These are phyloP conservation scores for Jacaranda copaia DNA, from an alignment of 257 asterid species.

Conservation along the genomic window DNA sequence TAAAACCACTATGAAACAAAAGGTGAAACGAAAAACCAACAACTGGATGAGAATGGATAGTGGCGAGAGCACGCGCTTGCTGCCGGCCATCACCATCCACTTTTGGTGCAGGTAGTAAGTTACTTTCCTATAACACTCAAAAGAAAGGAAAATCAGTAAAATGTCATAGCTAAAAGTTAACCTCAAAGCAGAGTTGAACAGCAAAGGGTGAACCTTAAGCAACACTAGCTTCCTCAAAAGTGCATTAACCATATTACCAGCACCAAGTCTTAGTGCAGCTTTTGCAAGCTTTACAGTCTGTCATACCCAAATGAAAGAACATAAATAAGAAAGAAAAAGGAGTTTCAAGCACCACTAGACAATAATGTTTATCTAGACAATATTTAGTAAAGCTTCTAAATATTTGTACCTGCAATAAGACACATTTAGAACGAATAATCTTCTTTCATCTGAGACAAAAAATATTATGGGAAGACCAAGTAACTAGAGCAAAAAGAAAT, in stretches of 20 bases:
- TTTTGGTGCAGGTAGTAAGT: conserved; percentile 74
- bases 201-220: conserved; percentile 65
- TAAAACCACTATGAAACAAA: neutral
- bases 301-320: conserved; percentile 31
- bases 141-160: conserved; percentile 34
- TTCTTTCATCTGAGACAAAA: neutral
- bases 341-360: conserved; percentile 30
- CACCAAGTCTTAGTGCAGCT: conserved; percentile 90
- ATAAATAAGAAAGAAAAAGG: conserved; percentile 31
- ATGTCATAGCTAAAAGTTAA: conserved; percentile 26
- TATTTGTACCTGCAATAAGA: neutral
- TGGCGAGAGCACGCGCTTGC: conserved; percentile 94
- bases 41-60: conserved; percentile 93
- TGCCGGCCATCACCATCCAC: conserved; percentile 86
- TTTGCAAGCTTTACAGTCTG: conserved; percentile 96
- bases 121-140: conserved; percentile 61
- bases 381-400: neutral
- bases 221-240: conserved; percentile 80
- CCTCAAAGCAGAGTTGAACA: conserved; percentile 18
- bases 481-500: neutral
- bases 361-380: neutral
- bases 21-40: conserved; percentile 52
- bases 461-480: neutral
- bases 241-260: conserved; percentile 94
- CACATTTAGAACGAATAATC: neutral